A percentile compares a stretch with the other conserved stretches of the same genome.
Conservation (phyloP, 1,284 basidiomycete species). For the Leccinum pachyderme region DNA sequence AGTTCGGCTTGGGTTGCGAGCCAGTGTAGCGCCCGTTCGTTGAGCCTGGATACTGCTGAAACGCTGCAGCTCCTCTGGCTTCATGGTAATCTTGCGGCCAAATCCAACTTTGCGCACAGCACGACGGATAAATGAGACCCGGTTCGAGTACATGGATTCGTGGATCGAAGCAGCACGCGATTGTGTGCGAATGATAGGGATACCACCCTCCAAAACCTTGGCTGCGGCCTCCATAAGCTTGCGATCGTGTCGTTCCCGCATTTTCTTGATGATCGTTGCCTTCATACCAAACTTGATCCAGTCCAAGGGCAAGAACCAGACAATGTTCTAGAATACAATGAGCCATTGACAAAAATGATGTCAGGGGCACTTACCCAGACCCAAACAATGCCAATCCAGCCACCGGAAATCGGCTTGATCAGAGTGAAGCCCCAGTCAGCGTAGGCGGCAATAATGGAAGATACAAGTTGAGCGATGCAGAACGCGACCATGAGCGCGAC, state of each 20-base stretch:
- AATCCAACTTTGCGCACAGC: conserved; percentile 85
- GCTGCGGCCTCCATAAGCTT: conserved; percentile 36
- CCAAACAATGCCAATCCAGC: conserved; percentile 98
- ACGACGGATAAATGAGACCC: conserved; percentile 85
- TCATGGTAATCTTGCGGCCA: conserved; percentile 76
- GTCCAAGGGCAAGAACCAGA: conserved; percentile 95
- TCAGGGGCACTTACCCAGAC: conserved; percentile 67
- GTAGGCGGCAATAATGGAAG: conserved; percentile 93
- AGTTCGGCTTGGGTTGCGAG: conserved; percentile 71
- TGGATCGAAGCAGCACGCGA: conserved; percentile 90
- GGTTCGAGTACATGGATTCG: conserved; percentile 93
- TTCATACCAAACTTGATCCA: conserved; percentile 97
- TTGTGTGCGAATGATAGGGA: conserved; percentile 83
- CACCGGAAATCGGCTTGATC: conserved; percentile 76
- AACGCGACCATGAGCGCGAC: conserved; percentile 88
- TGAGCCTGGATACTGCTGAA: conserved; percentile 85
- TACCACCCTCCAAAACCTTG: conserved; percentile 49
- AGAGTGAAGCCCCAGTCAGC: conserved; percentile 90
- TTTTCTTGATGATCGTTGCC: conserved; percentile 82
- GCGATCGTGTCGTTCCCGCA: conserved; percentile 66
- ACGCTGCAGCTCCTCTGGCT: conserved; percentile 79
- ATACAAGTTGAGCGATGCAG: conserved; percentile 89
- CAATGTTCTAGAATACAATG: conserved; percentile 62
- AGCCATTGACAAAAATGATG: not conserved
- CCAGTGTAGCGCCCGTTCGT: conserved; percentile 71